Percentiles rank a stretch among this genome's conserved stretches.
Evolutionary conservation across 2,329 filamentous ascomycete species (phyloP).

Genomic region (Fusarium nodosum): DNA sequence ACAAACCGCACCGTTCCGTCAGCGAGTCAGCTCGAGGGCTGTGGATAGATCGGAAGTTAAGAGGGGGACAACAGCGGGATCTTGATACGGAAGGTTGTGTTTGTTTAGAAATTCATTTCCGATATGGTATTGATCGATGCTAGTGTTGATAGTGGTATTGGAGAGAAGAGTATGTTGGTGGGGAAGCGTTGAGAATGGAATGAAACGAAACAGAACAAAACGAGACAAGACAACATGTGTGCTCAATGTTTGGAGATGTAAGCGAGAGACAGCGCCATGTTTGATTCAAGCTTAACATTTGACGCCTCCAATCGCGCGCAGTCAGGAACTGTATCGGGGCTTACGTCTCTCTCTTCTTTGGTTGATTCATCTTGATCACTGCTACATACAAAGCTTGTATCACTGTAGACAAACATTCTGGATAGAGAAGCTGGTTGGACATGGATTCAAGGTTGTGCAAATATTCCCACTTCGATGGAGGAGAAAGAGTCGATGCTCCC

Average conservation of each 20-base stretch:
- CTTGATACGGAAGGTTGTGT: constrained; percentile 21
- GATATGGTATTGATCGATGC: neutral
- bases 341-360: constrained; percentile 12
- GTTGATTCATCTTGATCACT: neutral
- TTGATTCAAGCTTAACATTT: constrained; percentile 33
- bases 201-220: constrained; percentile 20
- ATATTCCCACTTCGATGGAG: constrained; percentile 13
- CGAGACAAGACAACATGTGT: constrained; percentile 26
- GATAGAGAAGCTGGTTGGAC: constrained; percentile 17
- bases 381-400: constrained; percentile 6
- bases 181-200: neutral
- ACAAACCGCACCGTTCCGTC: constrained; percentile 12
- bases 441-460: constrained; percentile 13
- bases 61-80: constrained; percentile 34
- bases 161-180: neutral
- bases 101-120: constrained; percentile 21
- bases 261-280: constrained; percentile 42
- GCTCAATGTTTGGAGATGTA: constrained; percentile 22
- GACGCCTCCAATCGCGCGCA: constrained; percentile 1
- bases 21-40: constrained; percentile 26
- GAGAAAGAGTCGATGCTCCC: constrained; percentile 17
- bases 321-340: constrained; percentile 1
- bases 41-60: constrained; percentile 21
- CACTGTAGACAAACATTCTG: constrained; percentile 29
- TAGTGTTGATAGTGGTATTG: neutral